These are phyloP conservation scores for Alternaria brassicae DNA, from an alignment of 2,329 filamentous ascomycete genomes.

Conservation along the genomic window DNA sequence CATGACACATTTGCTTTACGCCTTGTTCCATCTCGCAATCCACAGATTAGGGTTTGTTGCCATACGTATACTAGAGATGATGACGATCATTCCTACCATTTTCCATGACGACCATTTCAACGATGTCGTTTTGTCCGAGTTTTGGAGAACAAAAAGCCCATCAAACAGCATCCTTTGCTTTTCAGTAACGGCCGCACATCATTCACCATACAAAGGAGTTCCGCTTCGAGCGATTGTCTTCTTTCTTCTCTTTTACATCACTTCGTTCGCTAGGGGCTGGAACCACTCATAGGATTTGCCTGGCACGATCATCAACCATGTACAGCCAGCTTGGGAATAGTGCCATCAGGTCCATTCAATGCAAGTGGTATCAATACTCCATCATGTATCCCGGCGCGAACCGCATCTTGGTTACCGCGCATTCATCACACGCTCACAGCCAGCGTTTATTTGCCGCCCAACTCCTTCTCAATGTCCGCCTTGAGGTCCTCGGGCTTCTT, in stretches of 20 bases:
- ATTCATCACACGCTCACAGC: neutral
- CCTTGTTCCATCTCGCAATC: neutral
- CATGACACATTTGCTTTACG: neutral
- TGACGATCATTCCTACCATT: neutral
- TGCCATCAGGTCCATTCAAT: slow-evolving; percentile 4
- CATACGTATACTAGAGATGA: neutral
- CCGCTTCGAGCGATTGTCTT: no score
- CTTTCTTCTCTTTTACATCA: no score
- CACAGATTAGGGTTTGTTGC: neutral
- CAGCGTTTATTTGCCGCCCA: slow-evolving; percentile 46
- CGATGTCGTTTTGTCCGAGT: neutral
- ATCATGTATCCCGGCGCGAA: neutral
- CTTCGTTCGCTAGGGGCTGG: no score
- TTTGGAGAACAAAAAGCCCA: no score
- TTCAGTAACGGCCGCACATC: no score
- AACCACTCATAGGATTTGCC: neutral
- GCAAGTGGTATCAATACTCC: slow-evolving; percentile 7
- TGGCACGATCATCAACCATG: neutral
- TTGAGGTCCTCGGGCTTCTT: slow-evolving; percentile 86
- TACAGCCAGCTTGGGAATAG: neutral
- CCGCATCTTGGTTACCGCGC: no score
- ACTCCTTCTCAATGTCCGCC: slow-evolving; percentile 75
- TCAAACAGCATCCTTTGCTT: no score
- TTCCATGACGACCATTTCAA: neutral
- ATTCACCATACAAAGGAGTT: no score